Conservation (phyloP, 495 filamentous ascomycete species). For the Aspergillus ostianus region DNA sequence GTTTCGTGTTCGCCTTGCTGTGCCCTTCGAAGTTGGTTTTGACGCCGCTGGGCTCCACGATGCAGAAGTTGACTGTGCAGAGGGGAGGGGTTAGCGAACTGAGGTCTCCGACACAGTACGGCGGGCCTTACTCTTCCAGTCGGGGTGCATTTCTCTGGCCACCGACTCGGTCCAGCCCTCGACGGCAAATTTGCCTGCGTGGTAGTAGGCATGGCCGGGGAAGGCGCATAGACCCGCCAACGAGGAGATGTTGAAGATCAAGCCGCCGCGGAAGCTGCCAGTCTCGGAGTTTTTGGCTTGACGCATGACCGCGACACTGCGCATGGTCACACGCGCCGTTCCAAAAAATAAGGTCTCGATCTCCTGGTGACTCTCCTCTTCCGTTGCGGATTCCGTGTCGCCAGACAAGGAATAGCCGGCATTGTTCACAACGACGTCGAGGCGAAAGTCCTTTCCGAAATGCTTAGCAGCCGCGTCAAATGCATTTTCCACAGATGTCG, state of each 20-base stretch:
- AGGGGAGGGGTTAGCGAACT: neutral
- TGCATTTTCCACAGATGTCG: constrained; percentile 39
- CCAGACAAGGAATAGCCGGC: constrained; percentile 49
- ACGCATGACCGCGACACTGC: constrained; percentile 44
- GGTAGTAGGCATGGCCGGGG: constrained; percentile 45
- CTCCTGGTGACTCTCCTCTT: constrained; percentile 31
- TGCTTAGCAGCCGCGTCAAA: constrained; percentile 23
- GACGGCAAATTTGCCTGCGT: constrained; percentile 50
- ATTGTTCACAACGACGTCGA: constrained; percentile 59
- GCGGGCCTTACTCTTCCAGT: constrained; percentile 41
- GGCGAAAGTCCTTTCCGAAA: constrained; percentile 31
- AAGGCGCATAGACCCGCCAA: constrained; percentile 45
- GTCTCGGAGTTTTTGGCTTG: constrained; percentile 16
- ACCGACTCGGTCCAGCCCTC: constrained; percentile 53
- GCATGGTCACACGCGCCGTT: constrained; percentile 40
- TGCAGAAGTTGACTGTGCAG: constrained; percentile 40
- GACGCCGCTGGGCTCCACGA: constrained; percentile 50
- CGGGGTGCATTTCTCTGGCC: constrained; percentile 39
- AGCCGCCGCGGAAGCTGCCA: constrained; percentile 35
- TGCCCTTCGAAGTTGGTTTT: constrained; percentile 40
- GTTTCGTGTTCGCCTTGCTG: neutral
- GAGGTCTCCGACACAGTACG: neutral
- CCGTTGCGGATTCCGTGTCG: constrained; percentile 40
- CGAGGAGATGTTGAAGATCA: constrained; percentile 48
- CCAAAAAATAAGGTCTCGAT: constrained; percentile 56